These are phyloP conservation scores for Saussurea involucrata DNA, from an alignment of 129 eudicot genomes.

Conservation along the genomic window DNA sequence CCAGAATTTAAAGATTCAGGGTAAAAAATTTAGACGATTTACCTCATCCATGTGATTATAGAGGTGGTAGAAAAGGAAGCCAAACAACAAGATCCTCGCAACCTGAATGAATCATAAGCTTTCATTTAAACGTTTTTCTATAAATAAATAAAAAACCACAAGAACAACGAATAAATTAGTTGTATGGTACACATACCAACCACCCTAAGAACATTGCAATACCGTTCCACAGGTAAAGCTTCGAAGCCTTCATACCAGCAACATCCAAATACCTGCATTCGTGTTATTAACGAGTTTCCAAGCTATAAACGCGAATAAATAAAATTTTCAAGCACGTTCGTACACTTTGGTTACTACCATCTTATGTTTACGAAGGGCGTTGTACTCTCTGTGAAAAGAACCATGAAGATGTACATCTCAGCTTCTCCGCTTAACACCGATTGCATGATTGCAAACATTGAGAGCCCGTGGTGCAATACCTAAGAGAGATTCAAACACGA, in stretches of 20 bases:
- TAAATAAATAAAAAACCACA: not conserved
- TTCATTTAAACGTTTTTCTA: not conserved
- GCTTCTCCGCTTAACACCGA: slow-evolving; percentile 67
- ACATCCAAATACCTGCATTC: slow-evolving; percentile 70
- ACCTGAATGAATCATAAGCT: slow-evolving; percentile 47
- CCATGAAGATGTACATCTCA: slow-evolving; percentile 63
- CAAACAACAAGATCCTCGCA: slow-evolving; percentile 65
- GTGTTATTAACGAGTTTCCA: not conserved
- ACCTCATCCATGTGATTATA: slow-evolving; percentile 73
- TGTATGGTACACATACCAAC: slow-evolving; percentile 54
- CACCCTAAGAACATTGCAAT: slow-evolving; percentile 83
- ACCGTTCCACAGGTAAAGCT: slow-evolving; percentile 64
- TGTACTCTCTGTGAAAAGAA: slow-evolving; percentile 79
- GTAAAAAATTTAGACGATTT: not conserved
- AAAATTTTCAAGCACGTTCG: not conserved
- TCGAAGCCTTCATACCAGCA: slow-evolving; percentile 69
- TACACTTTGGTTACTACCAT: slow-evolving; percentile 63
- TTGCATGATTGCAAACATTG: slow-evolving; percentile 56
- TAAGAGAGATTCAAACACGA: slow-evolving; percentile 13
- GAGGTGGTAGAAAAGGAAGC: slow-evolving; percentile 68
- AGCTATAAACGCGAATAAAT: slow-evolving; percentile 4
- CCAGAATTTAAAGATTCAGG: not conserved
- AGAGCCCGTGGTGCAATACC: slow-evolving; percentile 86
- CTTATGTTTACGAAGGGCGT: slow-evolving; percentile 82
- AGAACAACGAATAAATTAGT: not conserved